phyloP scores from a whole-genome alignment of 2,329 filamentous ascomycete species.

The Hypoxylon sp. region DNA sequence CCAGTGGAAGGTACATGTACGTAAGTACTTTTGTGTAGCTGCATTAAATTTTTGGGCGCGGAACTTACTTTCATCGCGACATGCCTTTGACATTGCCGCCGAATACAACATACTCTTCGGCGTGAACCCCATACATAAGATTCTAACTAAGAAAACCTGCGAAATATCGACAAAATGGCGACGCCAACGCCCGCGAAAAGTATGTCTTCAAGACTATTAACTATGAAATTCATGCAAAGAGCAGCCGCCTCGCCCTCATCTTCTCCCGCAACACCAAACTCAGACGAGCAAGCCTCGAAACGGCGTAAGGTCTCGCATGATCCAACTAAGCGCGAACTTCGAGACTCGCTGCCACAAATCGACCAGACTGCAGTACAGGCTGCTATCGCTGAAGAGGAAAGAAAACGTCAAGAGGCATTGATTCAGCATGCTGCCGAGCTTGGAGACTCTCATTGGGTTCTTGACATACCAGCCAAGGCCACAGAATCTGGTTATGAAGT shows the following conservation, averaged over 20 bases:
- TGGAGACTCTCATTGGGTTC: slow-evolving; percentile 82
- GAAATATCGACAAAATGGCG: slow-evolving; percentile 57
- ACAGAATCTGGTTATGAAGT: slow-evolving; percentile 50
- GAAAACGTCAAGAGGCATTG: slow-evolving; percentile 72
- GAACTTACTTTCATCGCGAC: background rate
- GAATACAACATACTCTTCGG: background rate
- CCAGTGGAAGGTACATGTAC: background rate
- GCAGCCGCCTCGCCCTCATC: slow-evolving; percentile 74
- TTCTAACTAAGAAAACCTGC: background rate
- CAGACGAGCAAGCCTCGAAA: slow-evolving; percentile 70
- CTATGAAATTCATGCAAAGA: slow-evolving; percentile 99
- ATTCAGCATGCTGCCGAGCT: slow-evolving; percentile 73
- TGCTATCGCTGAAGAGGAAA: slow-evolving; percentile 76
- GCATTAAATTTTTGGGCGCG: background rate
- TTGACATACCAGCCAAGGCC: slow-evolving; percentile 67
- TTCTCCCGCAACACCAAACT: slow-evolving; percentile 61
- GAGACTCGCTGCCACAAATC: slow-evolving; percentile 60
- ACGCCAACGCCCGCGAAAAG: slow-evolving; percentile 73
- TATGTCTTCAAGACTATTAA: slow-evolving; percentile 89
- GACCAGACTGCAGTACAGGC: slow-evolving; percentile 74
- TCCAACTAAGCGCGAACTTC: slow-evolving; percentile 54
- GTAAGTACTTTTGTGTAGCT: background rate
- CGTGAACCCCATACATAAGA: background rate
- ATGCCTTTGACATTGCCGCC: background rate
- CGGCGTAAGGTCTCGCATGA: slow-evolving; percentile 68